Evolutionary conservation across 768 basidiomycete genomes (phyloP), one percentile per base, ranked within the genome.

Genomic region (Phlegmacium glaucopus): DNA sequence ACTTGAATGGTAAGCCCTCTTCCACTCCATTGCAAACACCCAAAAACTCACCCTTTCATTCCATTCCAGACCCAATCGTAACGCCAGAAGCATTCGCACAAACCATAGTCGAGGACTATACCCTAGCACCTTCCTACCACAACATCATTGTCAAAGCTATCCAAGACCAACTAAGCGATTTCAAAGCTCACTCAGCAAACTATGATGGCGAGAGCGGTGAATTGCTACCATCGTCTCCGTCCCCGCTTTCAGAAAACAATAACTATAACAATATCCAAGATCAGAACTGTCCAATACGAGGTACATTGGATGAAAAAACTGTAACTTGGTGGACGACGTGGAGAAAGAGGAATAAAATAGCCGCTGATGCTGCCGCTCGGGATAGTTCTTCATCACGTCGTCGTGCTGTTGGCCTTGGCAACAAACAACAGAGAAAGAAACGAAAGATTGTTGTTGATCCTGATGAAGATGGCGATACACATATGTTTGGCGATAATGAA

Each of bases 51-150:
- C 22, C 17, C 35, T 27, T 13, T 29, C 28, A 30, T n/a, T 17
- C 15, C 22, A 22, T 39, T 39, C 17, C 52, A 96, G 95, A 98
- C 66, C 85, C 90, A 1, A 70, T 93, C 40, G 82, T 97, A 25
- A 91, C 91, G 0, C 92, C 94, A 1, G 91, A 95, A 61, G 66
- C 82, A 34, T 96, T 98, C 55, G 95, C 94, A 6, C 85, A 91
- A 57, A 84, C 87, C 12, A 72, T 98, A 15, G 83, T 95, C 16
- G 94, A 95, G 58, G 96, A 99, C 66, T 95, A 97, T 56, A 69
- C 72, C 11, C 80, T 98, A 26, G 75, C 87, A 0, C 62, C 79
- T 18, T 75, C 69, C 46, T 87, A 86, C 59, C 82, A 84, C 56
- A 55, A 68, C 15, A 64, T 82, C 39, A 93, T 96, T 62, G 73